Percentiles rank a stretch among this genome's conserved stretches.
Evolutionary conservation across 805 yeast species (phyloP).

Genomic region (Yueomyces sinensis): DNA sequence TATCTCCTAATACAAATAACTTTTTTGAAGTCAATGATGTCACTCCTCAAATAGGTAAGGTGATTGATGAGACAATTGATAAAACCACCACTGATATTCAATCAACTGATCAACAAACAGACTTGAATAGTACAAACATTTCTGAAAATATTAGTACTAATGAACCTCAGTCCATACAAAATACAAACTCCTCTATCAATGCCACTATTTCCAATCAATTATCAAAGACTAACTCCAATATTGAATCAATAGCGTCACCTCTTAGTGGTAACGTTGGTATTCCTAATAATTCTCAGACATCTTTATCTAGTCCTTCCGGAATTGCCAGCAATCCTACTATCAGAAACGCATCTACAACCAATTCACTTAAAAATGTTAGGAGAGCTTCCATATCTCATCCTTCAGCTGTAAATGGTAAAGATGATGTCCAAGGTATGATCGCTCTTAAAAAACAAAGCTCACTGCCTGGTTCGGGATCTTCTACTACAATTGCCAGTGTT

Average conservation of each 20-base stretch:
- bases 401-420: neutral
- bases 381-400: neutral
- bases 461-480: too few relatives aligned
- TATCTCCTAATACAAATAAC: neutral
- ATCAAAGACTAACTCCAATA: neutral
- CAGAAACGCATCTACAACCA: too few relatives aligned
- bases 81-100: neutral
- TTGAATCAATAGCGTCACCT: too few relatives aligned
- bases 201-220: neutral
- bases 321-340: too few relatives aligned
- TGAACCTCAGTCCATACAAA: neutral
- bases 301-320: too few relatives aligned
- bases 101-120: too few relatives aligned
- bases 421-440: too few relatives aligned
- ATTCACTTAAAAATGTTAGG: too few relatives aligned
- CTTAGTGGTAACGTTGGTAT: neutral
- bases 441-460: too few relatives aligned
- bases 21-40: neutral
- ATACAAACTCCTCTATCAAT: neutral
- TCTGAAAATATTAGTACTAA: conserved; percentile 1
- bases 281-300: neutral
- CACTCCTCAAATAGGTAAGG: neutral
- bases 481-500: neutral
- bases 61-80: neutral
- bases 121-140: too few relatives aligned